Conservation (phyloP, 148 eudicot genomes). For the Diospyros lotus region DNA sequence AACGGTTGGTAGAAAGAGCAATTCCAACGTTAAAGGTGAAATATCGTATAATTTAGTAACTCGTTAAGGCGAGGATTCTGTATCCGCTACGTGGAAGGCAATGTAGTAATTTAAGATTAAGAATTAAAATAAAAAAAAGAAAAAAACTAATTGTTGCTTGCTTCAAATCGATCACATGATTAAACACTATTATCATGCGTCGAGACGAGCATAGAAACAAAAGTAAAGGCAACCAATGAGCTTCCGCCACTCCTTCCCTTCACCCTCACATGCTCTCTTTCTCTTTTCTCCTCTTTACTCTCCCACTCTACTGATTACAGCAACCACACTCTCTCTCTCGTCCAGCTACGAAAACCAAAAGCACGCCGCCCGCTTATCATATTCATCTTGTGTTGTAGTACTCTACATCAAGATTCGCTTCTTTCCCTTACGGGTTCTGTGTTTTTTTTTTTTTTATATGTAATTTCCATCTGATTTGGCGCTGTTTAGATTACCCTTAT, state of each 20-base stretch:
- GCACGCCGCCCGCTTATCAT: not conserved
- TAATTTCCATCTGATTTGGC: not conserved
- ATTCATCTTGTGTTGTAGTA: not conserved
- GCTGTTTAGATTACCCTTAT: not conserved
- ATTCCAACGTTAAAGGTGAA: too few relatives aligned
- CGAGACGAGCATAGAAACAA: not conserved
- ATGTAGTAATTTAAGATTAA: too few relatives aligned
- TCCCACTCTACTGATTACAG: not conserved
- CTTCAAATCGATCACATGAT: too few relatives aligned
- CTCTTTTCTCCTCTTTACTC: not conserved
- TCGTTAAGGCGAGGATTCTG: too few relatives aligned
- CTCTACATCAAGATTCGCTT: too few relatives aligned
- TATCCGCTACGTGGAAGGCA: too few relatives aligned
- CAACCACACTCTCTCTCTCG: not conserved
- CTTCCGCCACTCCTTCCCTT: not conserved
- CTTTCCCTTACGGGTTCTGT: not conserved
- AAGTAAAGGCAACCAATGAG: not conserved
- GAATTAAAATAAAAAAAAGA: too few relatives aligned
- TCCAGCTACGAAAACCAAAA: slow-evolving; percentile 3
- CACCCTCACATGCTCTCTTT: not conserved
- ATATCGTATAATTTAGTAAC: too few relatives aligned
- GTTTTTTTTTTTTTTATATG: not conserved
- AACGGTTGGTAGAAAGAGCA: too few relatives aligned
- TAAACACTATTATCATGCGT: too few relatives aligned
- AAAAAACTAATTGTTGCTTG: too few relatives aligned